Percentiles rank a stretch among this genome's conserved stretches.
Conservation (phyloP, 1,284 basidiomycete species). For the Leccinum griseonigrum region DNA sequence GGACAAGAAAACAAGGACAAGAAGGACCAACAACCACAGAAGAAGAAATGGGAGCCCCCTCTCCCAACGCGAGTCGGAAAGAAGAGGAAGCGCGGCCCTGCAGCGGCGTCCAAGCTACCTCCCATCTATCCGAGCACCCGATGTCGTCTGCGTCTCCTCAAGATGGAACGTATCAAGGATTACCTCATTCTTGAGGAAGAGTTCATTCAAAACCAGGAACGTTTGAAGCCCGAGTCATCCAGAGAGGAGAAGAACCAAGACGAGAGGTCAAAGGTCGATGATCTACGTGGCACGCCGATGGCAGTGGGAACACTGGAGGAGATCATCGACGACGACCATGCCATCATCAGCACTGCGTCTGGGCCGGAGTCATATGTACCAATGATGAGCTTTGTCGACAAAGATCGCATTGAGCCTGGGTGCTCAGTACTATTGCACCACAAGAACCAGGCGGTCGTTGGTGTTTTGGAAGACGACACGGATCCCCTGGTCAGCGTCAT, state of each 20-base stretch:
- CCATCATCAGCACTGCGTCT: conserved; percentile 93
- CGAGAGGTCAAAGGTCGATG: conserved; percentile 92
- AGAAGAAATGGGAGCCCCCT: conserved; percentile 99
- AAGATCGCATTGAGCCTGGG: conserved; percentile 95
- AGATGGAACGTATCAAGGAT: conserved; percentile 98
- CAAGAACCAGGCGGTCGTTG: conserved; percentile 94
- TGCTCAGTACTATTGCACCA: conserved; percentile 96
- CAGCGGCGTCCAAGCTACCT: conserved; percentile 89
- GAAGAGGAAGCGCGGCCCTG: conserved; percentile 89
- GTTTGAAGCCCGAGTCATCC: conserved; percentile 76
- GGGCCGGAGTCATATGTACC: conserved; percentile 98
- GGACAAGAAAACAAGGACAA: conserved; percentile 63
- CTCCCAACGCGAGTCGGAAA: conserved; percentile 97
- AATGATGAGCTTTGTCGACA: conserved; percentile 99
- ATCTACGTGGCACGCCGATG: conserved; percentile 95
- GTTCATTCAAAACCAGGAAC: conserved; percentile 95
- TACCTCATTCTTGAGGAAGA: conserved; percentile 97
- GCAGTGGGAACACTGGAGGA: conserved; percentile 97
- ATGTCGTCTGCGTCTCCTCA: conserved; percentile 93
- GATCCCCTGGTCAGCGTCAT: conserved; percentile 98
- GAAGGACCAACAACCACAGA: conserved; percentile 59
- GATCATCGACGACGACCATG: conserved; percentile 99
- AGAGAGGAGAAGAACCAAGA: conserved; percentile 96
- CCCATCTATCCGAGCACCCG: conserved; percentile 93
- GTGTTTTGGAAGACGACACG: conserved; percentile 95